Evolutionary conservation across 805 yeast species (phyloP).

Genomic region (Spathaspora passalidarum): DNA sequence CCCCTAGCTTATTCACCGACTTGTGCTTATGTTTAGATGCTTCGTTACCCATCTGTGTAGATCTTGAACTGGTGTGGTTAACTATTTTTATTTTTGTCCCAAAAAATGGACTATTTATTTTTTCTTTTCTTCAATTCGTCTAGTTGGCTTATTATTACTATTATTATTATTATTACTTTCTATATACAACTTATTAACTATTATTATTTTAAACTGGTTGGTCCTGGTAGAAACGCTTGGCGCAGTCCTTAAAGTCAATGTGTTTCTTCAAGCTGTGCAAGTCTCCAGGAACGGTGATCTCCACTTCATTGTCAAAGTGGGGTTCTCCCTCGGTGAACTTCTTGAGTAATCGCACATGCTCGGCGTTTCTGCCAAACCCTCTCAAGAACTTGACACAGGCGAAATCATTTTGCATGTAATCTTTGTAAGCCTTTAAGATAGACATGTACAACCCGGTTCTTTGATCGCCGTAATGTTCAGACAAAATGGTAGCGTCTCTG

Average conservation of each 20-base stretch:
- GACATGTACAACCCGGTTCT: slow-evolving; percentile 55
- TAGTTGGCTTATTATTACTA: too few species aligned
- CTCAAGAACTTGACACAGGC: slow-evolving; percentile 23
- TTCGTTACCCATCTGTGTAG: neutral
- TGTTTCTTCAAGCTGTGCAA: slow-evolving; percentile 19
- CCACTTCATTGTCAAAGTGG: slow-evolving; percentile 14
- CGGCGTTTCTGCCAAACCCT: slow-evolving; percentile 5
- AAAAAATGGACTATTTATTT: neutral
- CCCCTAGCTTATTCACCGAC: neutral
- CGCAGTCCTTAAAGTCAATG: neutral
- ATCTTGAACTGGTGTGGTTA: neutral
- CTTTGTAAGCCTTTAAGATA: slow-evolving; percentile 47
- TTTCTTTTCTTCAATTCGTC: too few species aligned
- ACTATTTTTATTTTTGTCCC: neutral
- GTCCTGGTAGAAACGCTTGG: neutral
- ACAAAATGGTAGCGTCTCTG: slow-evolving; percentile 68
- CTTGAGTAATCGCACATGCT: neutral
- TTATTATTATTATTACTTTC: too few species aligned
- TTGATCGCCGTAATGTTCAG: slow-evolving; percentile 33
- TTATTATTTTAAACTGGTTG: neutral
- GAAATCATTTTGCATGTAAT: slow-evolving; percentile 37
- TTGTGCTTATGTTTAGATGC: neutral
- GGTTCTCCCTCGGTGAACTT: slow-evolving; percentile 18
- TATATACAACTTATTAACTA: too few species aligned
- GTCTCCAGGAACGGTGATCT: slow-evolving; percentile 17